These are phyloP conservation scores for Naganishia randhawae DNA, from an alignment of 768 basidiomycete species.

Conservation along the genomic window DNA sequence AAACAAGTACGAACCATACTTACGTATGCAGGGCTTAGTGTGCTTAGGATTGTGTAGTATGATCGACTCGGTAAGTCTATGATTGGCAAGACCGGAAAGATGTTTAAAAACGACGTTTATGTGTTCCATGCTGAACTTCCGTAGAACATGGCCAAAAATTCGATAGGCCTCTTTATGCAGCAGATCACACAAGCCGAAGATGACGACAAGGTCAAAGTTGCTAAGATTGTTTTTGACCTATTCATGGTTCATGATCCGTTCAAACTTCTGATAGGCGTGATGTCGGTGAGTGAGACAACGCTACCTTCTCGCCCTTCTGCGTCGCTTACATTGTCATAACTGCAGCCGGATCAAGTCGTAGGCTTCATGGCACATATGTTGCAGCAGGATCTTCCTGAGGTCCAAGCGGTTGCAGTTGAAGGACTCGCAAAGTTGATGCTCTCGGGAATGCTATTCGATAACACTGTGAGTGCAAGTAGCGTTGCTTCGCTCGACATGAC, in stretches of 20 bases:
- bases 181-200: conserved; percentile 68
- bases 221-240: conserved; percentile 80
- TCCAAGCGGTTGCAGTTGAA: conserved; percentile 68
- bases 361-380: conserved; percentile 64
- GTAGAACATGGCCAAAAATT: conserved; percentile 57
- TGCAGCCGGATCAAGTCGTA: conserved; percentile 58
- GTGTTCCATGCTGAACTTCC: background rate
- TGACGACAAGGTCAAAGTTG: conserved; percentile 63
- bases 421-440: conserved; percentile 84
- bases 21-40: conserved; percentile 75
- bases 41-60: conserved; percentile 79
- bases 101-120: background rate
- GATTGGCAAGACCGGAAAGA: background rate
- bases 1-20: conserved; percentile 69
- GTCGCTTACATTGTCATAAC: background rate
- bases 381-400: conserved; percentile 60
- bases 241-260: conserved; percentile 75
- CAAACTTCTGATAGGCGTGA: conserved; percentile 40
- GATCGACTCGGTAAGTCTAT: conserved; percentile 56
- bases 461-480: conserved; percentile 56
- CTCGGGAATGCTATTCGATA: conserved; percentile 68
- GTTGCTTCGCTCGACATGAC: background rate
- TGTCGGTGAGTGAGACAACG: conserved; percentile 41
- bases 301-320: background rate
- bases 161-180: conserved; percentile 74